phyloP scores from a whole-genome alignment of 352 stramenopile genomes.

The Elongisporangium undulatum region DNA sequence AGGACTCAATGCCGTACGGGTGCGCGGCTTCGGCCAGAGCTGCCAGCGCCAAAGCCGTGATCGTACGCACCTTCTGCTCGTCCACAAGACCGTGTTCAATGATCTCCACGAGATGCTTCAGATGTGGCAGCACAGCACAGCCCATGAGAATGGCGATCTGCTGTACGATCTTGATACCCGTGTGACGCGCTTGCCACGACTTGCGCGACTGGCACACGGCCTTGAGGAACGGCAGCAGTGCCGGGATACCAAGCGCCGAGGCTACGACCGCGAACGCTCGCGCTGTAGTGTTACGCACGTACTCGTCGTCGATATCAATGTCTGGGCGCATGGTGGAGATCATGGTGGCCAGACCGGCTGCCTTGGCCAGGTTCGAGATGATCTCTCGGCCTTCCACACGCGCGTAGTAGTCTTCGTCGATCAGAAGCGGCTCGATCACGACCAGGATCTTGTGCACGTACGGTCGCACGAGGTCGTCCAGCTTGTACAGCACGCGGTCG shows the following conservation, averaged over 20 bases:
- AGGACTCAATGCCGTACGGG: constrained; percentile 99
- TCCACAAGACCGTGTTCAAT: constrained; percentile 97
- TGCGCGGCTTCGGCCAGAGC: constrained; percentile 97
- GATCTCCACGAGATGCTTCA: constrained; percentile 98
- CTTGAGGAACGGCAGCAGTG: constrained; percentile 98
- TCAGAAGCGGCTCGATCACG: constrained; percentile 98
- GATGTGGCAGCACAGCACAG: constrained; percentile 96
- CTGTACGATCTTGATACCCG: constrained; percentile 99
- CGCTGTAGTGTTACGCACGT: constrained; percentile 98
- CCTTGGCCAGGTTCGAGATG: constrained; percentile 99
- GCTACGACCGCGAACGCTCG: constrained; percentile 99
- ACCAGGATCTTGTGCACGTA: constrained; percentile 99
- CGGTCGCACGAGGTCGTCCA: constrained; percentile 98
- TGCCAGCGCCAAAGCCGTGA: constrained; percentile 96
- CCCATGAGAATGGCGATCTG: constrained; percentile 99
- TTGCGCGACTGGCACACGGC: constrained; percentile 98
- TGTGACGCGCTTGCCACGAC: constrained; percentile 98
- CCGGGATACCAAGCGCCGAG: constrained; percentile 96
- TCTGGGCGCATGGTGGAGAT: constrained; percentile 99
- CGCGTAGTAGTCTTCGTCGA: constrained; percentile 99
- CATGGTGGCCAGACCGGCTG: constrained; percentile 98
- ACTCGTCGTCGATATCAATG: constrained; percentile 99
- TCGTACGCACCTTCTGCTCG: constrained; percentile 98
- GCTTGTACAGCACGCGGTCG: constrained; percentile 98
- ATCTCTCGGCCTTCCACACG: constrained; percentile 98